phyloP scores from a whole-genome alignment of 805 yeast species.

The Metschnikowia lunata region DNA sequence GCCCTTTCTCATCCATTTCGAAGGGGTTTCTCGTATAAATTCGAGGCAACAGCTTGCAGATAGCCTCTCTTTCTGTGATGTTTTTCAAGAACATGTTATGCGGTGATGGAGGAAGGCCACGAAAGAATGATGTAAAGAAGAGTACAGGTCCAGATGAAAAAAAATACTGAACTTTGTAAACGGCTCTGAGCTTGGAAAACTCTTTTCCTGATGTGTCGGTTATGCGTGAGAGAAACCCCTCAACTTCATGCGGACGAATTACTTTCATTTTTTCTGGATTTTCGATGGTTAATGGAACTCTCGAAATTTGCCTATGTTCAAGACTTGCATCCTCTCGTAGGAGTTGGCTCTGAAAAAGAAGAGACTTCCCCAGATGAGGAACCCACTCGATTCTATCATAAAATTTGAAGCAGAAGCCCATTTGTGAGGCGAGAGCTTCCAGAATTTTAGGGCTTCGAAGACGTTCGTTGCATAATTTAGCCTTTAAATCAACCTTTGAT shows the following conservation, averaged over 20 bases:
- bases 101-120: slow-evolving; percentile 62
- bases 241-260: slow-evolving; percentile 68
- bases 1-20: slow-evolving; percentile 44
- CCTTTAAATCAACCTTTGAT: slow-evolving; percentile 23
- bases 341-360: slow-evolving; percentile 28
- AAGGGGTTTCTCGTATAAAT: slow-evolving; percentile 52
- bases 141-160: slow-evolving; percentile 59
- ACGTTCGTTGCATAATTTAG: background rate
- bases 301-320: slow-evolving; percentile 48
- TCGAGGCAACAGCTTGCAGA: slow-evolving; percentile 25
- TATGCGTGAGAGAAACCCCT: slow-evolving; percentile 69
- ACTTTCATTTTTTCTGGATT: slow-evolving; percentile 14
- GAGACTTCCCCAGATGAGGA: slow-evolving; percentile 23
- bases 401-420: slow-evolving; percentile 54
- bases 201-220: slow-evolving; percentile 47
- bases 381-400: slow-evolving; percentile 69
- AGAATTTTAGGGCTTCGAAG: slow-evolving; percentile 14
- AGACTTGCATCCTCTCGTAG: slow-evolving; percentile 41
- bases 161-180: slow-evolving; percentile 57
- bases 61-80: slow-evolving; percentile 13
- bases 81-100: slow-evolving; percentile 17
- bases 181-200: slow-evolving; percentile 34
- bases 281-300: slow-evolving; percentile 5
- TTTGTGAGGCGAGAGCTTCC: too few relatives aligned
- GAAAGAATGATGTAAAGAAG: slow-evolving; percentile 49